Evolutionary conservation across 2,329 filamentous ascomycete species (phyloP).

Genomic region (Claviceps paspali): DNA sequence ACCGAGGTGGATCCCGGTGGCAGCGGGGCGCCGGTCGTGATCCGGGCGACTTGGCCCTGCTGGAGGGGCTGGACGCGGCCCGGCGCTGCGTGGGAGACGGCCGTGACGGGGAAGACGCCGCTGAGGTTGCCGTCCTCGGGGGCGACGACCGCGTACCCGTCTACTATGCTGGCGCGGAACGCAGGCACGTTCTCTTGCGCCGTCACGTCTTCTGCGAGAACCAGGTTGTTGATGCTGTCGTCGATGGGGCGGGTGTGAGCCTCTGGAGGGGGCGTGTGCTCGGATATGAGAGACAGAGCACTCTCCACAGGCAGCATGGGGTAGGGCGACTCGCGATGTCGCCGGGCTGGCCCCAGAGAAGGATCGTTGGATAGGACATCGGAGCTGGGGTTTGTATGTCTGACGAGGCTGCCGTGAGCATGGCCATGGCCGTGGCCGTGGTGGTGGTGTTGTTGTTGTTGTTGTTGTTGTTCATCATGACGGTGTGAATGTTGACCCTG

Average conservation of each 20-base stretch:
- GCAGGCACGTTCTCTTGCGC: constrained; percentile 78
- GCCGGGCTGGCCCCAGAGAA: constrained; percentile 44
- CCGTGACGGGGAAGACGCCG: constrained; percentile 72
- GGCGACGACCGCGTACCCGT: constrained; percentile 79
- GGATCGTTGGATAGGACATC: constrained; percentile 40
- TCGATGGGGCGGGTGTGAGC: constrained; percentile 45
- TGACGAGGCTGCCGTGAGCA: constrained; percentile 44
- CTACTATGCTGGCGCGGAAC: constrained; percentile 89
- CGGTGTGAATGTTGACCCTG: constrained; percentile 18
- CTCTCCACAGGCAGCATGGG: constrained; percentile 80
- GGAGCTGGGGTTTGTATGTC: constrained; percentile 44
- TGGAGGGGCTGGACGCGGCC: constrained; percentile 47
- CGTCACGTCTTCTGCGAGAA: constrained; percentile 70
- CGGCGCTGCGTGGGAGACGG: constrained; percentile 61
- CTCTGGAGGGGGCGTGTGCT: constrained; percentile 52
- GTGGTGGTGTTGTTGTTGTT: constrained; percentile 24
- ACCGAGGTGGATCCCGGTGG: constrained; percentile 81
- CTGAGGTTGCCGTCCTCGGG: constrained; percentile 48
- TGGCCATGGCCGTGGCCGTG: constrained; percentile 30
- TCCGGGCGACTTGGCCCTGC: constrained; percentile 66
- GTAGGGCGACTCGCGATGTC: constrained; percentile 77
- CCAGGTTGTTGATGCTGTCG: constrained; percentile 52
- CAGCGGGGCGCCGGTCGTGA: constrained; percentile 87
- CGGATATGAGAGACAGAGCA: constrained; percentile 56
- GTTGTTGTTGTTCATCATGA: constrained; percentile 21